Percentiles rank a stretch among this genome's conserved stretches.
Evolutionary conservation across 345 rosid species (phyloP).

Genomic region (Eucalyptus erythrocorys): DNA sequence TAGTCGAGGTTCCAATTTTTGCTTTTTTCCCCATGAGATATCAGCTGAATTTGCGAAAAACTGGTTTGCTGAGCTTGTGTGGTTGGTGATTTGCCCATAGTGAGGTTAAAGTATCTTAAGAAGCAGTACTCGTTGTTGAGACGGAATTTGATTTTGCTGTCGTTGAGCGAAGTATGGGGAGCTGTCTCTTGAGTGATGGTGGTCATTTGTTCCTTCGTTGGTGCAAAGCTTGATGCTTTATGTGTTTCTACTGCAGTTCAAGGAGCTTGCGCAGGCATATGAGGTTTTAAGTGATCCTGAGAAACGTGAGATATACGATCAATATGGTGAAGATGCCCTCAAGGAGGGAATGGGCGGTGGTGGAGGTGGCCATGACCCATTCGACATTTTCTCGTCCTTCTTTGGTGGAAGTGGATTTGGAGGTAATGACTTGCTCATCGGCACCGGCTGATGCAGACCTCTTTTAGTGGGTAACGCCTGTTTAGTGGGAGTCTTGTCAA

Average conservation of each 20-base stretch:
- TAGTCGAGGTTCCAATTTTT: not conserved
- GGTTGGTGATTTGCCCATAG: not conserved
- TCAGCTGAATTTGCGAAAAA: not conserved
- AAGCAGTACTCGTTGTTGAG: not conserved
- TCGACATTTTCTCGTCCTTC: constrained; percentile 78
- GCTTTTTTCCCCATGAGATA: not conserved
- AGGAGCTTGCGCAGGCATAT: constrained; percentile 87
- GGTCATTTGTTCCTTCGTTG: not conserved
- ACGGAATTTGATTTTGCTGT: not conserved
- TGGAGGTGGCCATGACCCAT: constrained; percentile 63
- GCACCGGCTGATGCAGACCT: not conserved
- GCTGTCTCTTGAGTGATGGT: not conserved
- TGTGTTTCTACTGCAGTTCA: constrained; percentile 42
- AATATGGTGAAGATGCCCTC: constrained; percentile 87
- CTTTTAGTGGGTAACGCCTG: not conserved
- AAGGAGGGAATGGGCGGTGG: constrained; percentile 92
- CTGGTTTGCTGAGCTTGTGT: not conserved
- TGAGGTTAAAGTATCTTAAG: not conserved
- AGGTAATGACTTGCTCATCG: constrained; percentile 11
- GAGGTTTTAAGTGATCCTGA: constrained; percentile 88
- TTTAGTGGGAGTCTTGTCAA: not conserved
- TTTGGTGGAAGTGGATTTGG: constrained; percentile 70
- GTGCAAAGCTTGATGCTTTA: not conserved
- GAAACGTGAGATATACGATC: constrained; percentile 82
- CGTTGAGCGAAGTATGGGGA: not conserved